phyloP scores from a whole-genome alignment of 768 basidiomycete genomes.

The Pluteus cervinus region DNA sequence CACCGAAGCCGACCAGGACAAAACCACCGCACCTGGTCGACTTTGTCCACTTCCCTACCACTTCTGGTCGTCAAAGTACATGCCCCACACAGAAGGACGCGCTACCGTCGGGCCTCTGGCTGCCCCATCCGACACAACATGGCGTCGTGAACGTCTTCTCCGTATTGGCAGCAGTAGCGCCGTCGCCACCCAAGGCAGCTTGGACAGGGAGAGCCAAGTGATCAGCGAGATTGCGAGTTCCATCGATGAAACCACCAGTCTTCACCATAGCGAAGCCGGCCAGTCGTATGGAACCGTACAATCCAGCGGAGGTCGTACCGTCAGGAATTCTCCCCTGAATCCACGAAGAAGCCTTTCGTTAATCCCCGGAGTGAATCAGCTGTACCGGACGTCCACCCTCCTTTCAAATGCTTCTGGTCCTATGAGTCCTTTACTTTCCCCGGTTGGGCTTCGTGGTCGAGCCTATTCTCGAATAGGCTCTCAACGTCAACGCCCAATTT shows the following conservation, averaged over 20 bases:
- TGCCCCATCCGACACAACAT: slow-evolving; percentile 50
- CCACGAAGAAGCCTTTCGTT: slow-evolving; percentile 26
- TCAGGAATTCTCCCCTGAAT: slow-evolving; percentile 28
- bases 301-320: slow-evolving; percentile 21
- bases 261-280: slow-evolving; percentile 21
- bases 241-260: slow-evolving; percentile 25
- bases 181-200: slow-evolving; percentile 8
- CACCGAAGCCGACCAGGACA: too few relatives aligned
- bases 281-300: slow-evolving; percentile 57
- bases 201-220: not conserved
- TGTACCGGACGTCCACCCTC: too few relatives aligned
- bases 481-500: slow-evolving; percentile 64
- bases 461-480: slow-evolving; percentile 34
- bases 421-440: too few relatives aligned
- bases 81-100: too few relatives aligned
- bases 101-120: slow-evolving; percentile 26
- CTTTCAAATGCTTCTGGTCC: too few relatives aligned
- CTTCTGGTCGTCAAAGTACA: too few relatives aligned
- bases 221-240: not conserved
- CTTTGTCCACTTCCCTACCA: too few relatives aligned
- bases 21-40: too few relatives aligned
- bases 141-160: slow-evolving; percentile 56
- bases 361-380: slow-evolving; percentile 28
- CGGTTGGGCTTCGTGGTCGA: slow-evolving; percentile 33
- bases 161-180: slow-evolving; percentile 39